These are phyloP conservation scores for Bothriochloa decipiens DNA, from an alignment of 176 grass and related monocot species.

Conservation along the genomic window DNA sequence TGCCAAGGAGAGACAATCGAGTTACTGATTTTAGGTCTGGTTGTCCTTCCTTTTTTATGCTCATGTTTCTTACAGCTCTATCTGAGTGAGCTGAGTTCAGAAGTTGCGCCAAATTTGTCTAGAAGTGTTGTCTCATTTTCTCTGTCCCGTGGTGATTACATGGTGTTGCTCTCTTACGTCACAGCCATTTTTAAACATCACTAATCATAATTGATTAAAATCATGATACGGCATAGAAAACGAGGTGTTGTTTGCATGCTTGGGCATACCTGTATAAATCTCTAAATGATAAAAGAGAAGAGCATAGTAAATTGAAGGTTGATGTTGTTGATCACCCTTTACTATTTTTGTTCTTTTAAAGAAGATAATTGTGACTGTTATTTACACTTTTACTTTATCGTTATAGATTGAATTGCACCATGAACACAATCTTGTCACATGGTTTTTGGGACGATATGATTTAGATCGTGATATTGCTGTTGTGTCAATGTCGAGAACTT, in stretches of 20 bases:
- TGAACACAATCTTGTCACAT: neutral
- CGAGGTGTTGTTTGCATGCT: slow-evolving; percentile 29
- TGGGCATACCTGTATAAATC: slow-evolving; percentile 12
- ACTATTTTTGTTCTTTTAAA: neutral
- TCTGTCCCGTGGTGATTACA: slow-evolving; percentile 13
- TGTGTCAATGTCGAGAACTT: neutral
- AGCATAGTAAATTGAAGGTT: slow-evolving; percentile 8
- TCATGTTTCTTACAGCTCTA: slow-evolving; percentile 15
- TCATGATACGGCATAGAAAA: neutral
- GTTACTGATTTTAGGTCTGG: neutral
- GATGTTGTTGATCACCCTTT: slow-evolving; percentile 15
- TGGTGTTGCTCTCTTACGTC: neutral
- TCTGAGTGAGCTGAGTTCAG: neutral
- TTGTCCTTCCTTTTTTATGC: neutral
- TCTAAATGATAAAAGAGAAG: neutral
- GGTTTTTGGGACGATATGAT: slow-evolving; percentile 5
- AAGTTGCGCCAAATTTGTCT: slow-evolving; percentile 1
- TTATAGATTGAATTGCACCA: slow-evolving; percentile 14
- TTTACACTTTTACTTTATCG: neutral
- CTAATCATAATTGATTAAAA: neutral
- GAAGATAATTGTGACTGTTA: neutral
- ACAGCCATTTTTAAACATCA: neutral
- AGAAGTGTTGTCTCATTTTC: slow-evolving; percentile 18
- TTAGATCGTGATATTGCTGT: neutral
- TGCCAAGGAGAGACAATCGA: neutral